A percentile compares a stretch with the other conserved stretches of the same genome.
Evolutionary conservation across 768 basidiomycete genomes (phyloP).

Genomic region (Lactifluus hygrophoroides): DNA sequence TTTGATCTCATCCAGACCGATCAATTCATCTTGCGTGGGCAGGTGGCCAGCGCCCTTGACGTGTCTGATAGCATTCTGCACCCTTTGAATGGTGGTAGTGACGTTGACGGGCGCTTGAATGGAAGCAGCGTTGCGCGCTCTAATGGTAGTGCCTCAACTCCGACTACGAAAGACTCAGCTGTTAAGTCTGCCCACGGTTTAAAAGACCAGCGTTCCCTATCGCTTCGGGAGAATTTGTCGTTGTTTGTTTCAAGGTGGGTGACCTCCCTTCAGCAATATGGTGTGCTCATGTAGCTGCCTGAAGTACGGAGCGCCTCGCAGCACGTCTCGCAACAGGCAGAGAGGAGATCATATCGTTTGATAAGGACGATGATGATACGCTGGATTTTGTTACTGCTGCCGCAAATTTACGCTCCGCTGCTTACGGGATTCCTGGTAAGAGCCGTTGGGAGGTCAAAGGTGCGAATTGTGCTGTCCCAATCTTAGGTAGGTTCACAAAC

Average conservation of each 20-base stretch:
- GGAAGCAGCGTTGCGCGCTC: conserved; percentile 17
- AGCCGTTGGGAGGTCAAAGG: conserved; percentile 98
- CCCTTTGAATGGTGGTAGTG: conserved; percentile 17
- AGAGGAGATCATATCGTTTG: conserved; percentile 67
- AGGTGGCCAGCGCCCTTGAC: conserved; percentile 8
- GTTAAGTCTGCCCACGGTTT: conserved; percentile 31
- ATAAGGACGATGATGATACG: conserved; percentile 97
- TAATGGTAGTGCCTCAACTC: conserved; percentile 9
- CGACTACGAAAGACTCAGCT: neutral
- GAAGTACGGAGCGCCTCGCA: conserved; percentile 74
- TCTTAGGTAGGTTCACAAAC: neutral
- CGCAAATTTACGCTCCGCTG: conserved; percentile 83
- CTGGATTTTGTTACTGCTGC: conserved; percentile 95
- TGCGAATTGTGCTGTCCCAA: conserved; percentile 25
- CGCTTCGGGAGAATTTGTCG: conserved; percentile 69
- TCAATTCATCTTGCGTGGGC: conserved; percentile 40
- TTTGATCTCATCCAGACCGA: conserved; percentile 67
- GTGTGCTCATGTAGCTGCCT: neutral
- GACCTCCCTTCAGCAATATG: neutral
- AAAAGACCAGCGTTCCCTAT: conserved; percentile 76
- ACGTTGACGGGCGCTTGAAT: conserved; percentile 10
- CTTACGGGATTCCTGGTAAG: conserved; percentile 83
- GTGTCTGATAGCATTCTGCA: conserved; percentile 23
- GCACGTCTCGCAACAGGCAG: conserved; percentile 56
- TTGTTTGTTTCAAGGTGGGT: conserved; percentile 79